Conservation (phyloP, 495 filamentous ascomycete species). For the Tuber melanosporum region DNA sequence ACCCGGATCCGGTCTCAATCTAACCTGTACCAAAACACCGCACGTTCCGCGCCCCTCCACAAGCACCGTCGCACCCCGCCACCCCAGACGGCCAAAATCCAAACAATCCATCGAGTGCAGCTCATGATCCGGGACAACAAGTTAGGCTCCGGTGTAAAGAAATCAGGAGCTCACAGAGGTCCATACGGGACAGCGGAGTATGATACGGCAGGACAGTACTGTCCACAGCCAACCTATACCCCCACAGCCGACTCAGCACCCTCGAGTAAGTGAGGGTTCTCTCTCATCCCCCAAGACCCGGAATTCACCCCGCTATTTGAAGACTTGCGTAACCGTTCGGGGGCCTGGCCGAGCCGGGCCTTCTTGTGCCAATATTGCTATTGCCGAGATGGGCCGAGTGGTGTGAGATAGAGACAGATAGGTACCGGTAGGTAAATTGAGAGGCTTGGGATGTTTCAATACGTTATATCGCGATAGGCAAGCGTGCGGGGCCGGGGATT, state of each 20-base stretch:
- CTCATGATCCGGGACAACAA: too few species aligned
- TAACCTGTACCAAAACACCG: neutral
- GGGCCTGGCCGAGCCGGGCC: neutral
- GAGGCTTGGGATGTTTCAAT: neutral
- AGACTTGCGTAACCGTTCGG: neutral
- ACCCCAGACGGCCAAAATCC: neutral
- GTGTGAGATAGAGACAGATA: neutral
- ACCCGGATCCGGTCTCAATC: too few species aligned
- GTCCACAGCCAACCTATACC: too few species aligned
- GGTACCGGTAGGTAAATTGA: neutral
- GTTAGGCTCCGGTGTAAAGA: too few species aligned
- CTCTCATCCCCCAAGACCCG: neutral
- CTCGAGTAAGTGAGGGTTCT: neutral
- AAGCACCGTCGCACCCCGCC: neutral
- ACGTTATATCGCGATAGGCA: neutral
- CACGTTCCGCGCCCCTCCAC: neutral
- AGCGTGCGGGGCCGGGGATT: too few species aligned
- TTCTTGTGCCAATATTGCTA: neutral
- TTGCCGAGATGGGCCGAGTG: neutral
- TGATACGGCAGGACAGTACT: neutral
- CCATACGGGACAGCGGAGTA: neutral
- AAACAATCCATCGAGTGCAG: neutral
- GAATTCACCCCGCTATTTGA: neutral
- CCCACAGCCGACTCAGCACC: neutral
- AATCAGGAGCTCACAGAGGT: too few species aligned